A percentile compares a stretch with the other conserved stretches of the same genome.
Conservation (phyloP, 345 rosid genomes). For the Eucalyptus marginata region DNA sequence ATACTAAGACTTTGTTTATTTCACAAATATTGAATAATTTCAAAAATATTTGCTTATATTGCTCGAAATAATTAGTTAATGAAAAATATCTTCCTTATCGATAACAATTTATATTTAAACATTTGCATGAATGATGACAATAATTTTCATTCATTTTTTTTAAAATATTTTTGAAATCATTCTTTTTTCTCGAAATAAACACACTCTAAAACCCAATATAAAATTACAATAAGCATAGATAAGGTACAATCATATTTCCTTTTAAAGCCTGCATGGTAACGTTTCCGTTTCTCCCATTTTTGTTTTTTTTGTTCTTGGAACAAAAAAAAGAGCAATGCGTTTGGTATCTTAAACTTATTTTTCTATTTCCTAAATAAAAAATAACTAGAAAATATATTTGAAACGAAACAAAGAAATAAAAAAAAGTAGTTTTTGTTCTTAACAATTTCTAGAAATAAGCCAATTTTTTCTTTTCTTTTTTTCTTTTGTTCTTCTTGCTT, state of each 20-base stretch:
- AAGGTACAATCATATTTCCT: not conserved
- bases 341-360: too few relatives aligned
- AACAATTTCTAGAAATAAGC: too few relatives aligned
- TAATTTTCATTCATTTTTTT: not conserved
- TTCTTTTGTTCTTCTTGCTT: too few relatives aligned
- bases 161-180: not conserved
- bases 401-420: too few relatives aligned
- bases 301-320: too few relatives aligned
- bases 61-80: not conserved
- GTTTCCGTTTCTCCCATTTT: too few relatives aligned
- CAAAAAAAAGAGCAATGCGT: too few relatives aligned
- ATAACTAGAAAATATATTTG: too few relatives aligned
- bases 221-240: not conserved
- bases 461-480: too few relatives aligned
- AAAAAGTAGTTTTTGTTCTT: too few relatives aligned
- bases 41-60: rapidly evolving
- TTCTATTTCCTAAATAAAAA: too few relatives aligned
- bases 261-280: too few relatives aligned
- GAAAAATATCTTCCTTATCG: not conserved
- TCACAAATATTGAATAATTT: not conserved
- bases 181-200: not conserved
- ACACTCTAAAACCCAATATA: not conserved
- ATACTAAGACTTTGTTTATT: not conserved
- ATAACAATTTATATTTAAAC: not conserved
- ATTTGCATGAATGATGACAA: not conserved